Conservation (phyloP, 192 early-diverging fungal species). For the Linnemannia schmuckeri region DNA sequence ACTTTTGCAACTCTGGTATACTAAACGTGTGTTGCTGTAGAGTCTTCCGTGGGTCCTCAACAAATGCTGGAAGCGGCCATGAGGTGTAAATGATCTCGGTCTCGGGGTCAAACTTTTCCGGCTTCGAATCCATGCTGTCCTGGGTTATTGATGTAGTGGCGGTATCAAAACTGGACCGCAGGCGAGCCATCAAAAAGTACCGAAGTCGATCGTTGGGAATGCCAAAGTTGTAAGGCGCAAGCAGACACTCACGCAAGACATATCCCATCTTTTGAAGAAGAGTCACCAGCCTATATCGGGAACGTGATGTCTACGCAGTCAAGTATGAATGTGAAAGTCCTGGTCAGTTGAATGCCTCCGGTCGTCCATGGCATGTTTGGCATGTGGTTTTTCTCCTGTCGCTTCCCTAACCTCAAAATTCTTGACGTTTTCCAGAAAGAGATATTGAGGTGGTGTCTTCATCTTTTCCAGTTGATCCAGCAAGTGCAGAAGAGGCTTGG, state of each 20-base stretch:
- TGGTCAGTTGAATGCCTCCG: background rate
- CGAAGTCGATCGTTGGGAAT: slow-evolving; percentile 83
- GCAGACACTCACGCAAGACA: slow-evolving; percentile 75
- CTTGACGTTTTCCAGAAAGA: slow-evolving; percentile 86
- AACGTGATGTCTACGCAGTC: slow-evolving; percentile 67
- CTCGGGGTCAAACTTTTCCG: slow-evolving; percentile 26
- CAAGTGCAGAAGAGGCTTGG: slow-evolving; percentile 80
- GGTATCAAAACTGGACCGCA: slow-evolving; percentile 24
- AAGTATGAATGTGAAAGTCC: background rate
- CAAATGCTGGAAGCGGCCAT: slow-evolving; percentile 64
- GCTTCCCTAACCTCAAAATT: slow-evolving; percentile 76
- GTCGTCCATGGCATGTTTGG: background rate
- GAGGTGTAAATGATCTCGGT: slow-evolving; percentile 49
- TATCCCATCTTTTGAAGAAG: slow-evolving; percentile 70
- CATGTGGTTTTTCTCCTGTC: background rate
- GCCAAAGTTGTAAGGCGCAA: slow-evolving; percentile 80
- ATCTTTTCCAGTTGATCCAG: slow-evolving; percentile 72
- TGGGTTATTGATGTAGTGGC: background rate
- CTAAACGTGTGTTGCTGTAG: slow-evolving; percentile 27
- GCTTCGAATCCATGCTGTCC: background rate
- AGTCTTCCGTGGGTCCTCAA: slow-evolving; percentile 24
- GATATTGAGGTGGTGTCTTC: slow-evolving; percentile 62
- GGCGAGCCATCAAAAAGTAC: slow-evolving; percentile 79
- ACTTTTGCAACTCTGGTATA: slow-evolving; percentile 23
- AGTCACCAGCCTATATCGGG: slow-evolving; percentile 66